Evolutionary conservation across 176 grass and related monocot genomes (phyloP).

Genomic region (Eragrostis nindensis): DNA sequence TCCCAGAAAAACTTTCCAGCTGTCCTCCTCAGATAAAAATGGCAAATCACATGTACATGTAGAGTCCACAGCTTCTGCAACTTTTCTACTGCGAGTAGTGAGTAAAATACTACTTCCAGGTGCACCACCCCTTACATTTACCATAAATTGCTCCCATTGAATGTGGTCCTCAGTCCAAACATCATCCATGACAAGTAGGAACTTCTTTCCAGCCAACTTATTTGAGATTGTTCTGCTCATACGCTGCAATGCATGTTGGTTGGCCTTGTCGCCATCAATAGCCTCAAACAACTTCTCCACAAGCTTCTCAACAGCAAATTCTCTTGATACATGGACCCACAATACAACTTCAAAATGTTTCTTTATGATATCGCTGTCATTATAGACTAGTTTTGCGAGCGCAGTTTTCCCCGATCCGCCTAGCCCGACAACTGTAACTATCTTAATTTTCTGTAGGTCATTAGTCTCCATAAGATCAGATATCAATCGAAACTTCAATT

Average conservation of each 20-base stretch:
- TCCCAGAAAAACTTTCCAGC: no score
- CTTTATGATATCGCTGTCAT: neutral
- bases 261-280: neutral
- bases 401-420: constrained; percentile 41
- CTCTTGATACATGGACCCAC: constrained; percentile 36
- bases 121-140: no score
- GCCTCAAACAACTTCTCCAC: neutral
- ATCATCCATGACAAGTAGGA: no score
- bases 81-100: no score
- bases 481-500: neutral
- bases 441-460: neutral
- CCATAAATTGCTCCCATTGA: no score
- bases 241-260: neutral
- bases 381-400: constrained; percentile 7
- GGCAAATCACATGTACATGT: no score
- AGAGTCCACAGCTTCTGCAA: no score
- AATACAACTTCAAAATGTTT: constrained; percentile 27
- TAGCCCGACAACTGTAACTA: constrained; percentile 21
- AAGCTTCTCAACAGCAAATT: constrained; percentile 17
- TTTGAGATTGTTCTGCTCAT: no score
- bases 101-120: no score
- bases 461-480: neutral
- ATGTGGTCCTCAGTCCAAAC: no score
- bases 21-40: no score
- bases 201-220: no score